These are phyloP conservation scores for Exophiala viscosa DNA, from an alignment of 2,329 filamentous ascomycete species.

Conservation along the genomic window DNA sequence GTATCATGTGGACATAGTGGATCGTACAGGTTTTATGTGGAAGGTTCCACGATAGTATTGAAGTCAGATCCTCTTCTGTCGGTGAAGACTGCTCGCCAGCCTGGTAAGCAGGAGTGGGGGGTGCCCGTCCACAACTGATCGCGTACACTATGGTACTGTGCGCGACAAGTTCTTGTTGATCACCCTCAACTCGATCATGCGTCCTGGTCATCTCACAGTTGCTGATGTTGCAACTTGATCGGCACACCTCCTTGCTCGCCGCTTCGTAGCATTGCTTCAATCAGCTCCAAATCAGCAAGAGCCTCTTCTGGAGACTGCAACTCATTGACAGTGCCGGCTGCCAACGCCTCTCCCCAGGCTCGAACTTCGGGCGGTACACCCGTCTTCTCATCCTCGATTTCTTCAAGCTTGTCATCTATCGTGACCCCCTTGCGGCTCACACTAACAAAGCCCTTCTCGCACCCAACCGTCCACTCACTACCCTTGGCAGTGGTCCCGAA, in stretches of 20 bases:
- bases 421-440: conserved; percentile 38
- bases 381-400: conserved; percentile 47
- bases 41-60: no score
- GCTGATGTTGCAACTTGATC: conserved; percentile 26
- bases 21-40: no score
- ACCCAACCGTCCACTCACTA: conserved; percentile 49
- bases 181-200: no score
- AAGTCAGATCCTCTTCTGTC: no score
- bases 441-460: conserved; percentile 50
- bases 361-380: conserved; percentile 52
- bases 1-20: no score
- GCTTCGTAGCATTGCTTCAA: conserved; percentile 33
- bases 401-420: conserved; percentile 37
- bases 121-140: no score
- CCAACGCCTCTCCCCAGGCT: conserved; percentile 50
- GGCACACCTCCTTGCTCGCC: conserved; percentile 30
- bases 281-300: conserved; percentile 30
- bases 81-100: no score
- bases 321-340: conserved; percentile 39
- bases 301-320: conserved; percentile 48
- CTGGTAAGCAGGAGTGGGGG: no score
- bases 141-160: neutral
- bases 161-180: no score
- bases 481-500: conserved; percentile 53
- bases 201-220: conserved; percentile 23